phyloP scores from a whole-genome alignment of 768 basidiomycete genomes.

The Sistotremastrum niveocremeum region DNA sequence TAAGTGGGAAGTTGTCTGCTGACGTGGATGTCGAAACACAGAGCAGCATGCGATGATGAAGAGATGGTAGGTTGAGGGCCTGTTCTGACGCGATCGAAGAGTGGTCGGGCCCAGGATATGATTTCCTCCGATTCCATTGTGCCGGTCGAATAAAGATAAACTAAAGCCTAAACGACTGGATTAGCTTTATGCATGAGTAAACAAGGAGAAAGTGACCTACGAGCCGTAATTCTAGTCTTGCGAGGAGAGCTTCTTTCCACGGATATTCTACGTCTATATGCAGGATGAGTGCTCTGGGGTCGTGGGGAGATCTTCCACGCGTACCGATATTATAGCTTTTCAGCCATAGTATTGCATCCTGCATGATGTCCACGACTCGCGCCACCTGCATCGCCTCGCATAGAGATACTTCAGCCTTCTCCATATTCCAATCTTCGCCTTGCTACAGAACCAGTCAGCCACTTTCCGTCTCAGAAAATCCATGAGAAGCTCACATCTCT shows the following conservation, averaged over 20 bases:
- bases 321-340: constrained; percentile 4
- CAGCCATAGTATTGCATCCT: constrained; percentile 54
- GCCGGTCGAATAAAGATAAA: constrained; percentile 15
- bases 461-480: too few species aligned
- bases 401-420: constrained; percentile 73
- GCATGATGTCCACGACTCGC: constrained; percentile 38
- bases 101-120: constrained; percentile 20
- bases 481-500: constrained; percentile 48
- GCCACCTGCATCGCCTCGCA: constrained; percentile 48
- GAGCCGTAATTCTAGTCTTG: constrained; percentile 46
- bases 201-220: constrained; percentile 18
- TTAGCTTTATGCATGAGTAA: constrained; percentile 7
- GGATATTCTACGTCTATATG: constrained; percentile 24
- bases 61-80: constrained; percentile 24
- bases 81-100: constrained; percentile 27
- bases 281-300: constrained; percentile 23
- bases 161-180: constrained; percentile 4
- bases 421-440: constrained; percentile 84
- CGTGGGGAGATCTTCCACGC: constrained; percentile 10
- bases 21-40: constrained; percentile 54
- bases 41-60: constrained; percentile 32
- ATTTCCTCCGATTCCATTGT: too few species aligned
- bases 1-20: constrained; percentile 53
- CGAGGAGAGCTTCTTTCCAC: constrained; percentile 38
- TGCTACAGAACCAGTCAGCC: constrained; percentile 15